Evolutionary conservation across 345 rosid genomes (phyloP).

Genomic region (Populus pruinosa): DNA sequence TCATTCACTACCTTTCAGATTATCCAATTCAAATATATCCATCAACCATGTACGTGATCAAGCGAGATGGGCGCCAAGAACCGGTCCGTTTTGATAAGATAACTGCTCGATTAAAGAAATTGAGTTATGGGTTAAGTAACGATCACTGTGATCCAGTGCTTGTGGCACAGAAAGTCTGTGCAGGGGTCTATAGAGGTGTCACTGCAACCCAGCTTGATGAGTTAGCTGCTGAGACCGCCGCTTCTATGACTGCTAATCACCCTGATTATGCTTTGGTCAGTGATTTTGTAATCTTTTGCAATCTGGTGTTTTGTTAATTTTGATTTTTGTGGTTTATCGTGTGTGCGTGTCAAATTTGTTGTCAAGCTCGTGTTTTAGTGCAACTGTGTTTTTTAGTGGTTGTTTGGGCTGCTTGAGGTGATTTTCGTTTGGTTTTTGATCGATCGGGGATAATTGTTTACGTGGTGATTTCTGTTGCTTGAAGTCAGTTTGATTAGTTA

Average conservation of each 20-base stretch:
- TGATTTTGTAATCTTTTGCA: background rate
- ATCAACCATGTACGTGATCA: conserved; percentile 66
- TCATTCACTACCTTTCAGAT: background rate
- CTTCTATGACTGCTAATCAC: conserved; percentile 81
- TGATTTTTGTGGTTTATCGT: background rate
- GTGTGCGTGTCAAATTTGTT: background rate
- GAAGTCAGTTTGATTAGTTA: background rate
- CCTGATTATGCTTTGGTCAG: conserved; percentile 92
- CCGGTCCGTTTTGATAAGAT: conserved; percentile 82
- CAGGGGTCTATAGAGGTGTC: conserved; percentile 89
- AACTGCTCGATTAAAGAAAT: conserved; percentile 77
- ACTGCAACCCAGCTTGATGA: conserved; percentile 89
- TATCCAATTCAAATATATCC: background rate
- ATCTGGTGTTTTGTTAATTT: background rate
- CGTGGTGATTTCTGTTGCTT: background rate
- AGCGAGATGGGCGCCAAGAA: conserved; percentile 81
- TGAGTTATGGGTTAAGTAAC: conserved; percentile 70
- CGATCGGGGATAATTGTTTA: background rate
- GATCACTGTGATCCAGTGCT: conserved; percentile 92
- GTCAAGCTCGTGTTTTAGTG: background rate
- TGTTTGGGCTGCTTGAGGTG: too few species aligned
- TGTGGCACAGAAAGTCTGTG: conserved; percentile 87
- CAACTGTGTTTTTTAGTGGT: too few species aligned
- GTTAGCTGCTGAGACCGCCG: conserved; percentile 90
- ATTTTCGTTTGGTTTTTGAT: background rate